Percentiles rank a stretch among this genome's conserved stretches.
These are phyloP conservation scores for Coleophoma cylindrospora DNA, from an alignment of 2,329 filamentous ascomycete genomes.

Conservation along the genomic window DNA sequence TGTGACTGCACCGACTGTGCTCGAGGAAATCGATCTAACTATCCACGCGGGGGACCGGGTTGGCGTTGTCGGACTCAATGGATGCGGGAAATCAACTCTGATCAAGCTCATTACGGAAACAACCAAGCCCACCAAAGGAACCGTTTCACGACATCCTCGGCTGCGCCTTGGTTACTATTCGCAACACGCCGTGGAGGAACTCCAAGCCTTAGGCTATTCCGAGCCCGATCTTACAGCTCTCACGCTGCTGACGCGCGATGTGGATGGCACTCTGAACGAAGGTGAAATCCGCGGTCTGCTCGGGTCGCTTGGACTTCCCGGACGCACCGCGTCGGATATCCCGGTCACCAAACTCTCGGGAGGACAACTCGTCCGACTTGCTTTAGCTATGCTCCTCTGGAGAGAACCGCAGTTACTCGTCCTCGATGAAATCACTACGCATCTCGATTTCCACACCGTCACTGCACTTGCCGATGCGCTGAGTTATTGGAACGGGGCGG, in stretches of 20 bases:
- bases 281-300: slow-evolving; percentile 64
- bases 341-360: slow-evolving; percentile 71
- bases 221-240: slow-evolving; percentile 58
- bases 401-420: slow-evolving; percentile 96
- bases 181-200: slow-evolving; percentile 69
- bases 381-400: slow-evolving; percentile 91
- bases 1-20: slow-evolving; percentile 32
- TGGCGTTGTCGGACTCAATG: slow-evolving; percentile 75
- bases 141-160: slow-evolving; percentile 60
- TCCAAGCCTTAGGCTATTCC: slow-evolving; percentile 48
- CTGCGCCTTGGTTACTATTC: slow-evolving; percentile 72
- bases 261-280: slow-evolving; percentile 50
- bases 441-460: slow-evolving; percentile 79
- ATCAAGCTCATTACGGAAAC: slow-evolving; percentile 64
- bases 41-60: slow-evolving; percentile 70
- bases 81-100: slow-evolving; percentile 76
- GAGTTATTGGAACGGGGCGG: slow-evolving; percentile 64
- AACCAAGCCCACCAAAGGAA: slow-evolving; percentile 53
- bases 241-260: slow-evolving; percentile 51
- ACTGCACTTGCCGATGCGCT: slow-evolving; percentile 64
- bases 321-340: slow-evolving; percentile 67
- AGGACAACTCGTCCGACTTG: slow-evolving; percentile 77
- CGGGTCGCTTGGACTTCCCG: slow-evolving; percentile 64
- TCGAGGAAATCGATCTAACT: slow-evolving; percentile 62
- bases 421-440: slow-evolving; percentile 93